phyloP scores from a whole-genome alignment of 2,329 filamentous ascomycete species.

The Phyllosticta paracitricarpa region DNA sequence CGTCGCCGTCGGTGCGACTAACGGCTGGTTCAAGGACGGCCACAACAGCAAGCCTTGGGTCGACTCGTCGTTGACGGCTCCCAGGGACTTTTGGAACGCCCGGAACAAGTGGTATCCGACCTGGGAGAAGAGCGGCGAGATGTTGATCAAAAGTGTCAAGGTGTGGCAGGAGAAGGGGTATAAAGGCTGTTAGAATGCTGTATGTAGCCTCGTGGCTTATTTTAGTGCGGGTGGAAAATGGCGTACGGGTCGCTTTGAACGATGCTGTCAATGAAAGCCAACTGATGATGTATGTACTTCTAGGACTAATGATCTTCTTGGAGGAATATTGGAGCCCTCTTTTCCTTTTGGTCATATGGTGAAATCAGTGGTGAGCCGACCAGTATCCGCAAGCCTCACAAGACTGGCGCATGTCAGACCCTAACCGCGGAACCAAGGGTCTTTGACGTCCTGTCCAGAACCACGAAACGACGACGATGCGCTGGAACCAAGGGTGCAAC shows the following conservation, averaged over 20 bases:
- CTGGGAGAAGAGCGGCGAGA: constrained; percentile 53
- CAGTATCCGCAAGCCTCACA: neutral
- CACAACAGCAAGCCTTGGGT: constrained; percentile 68
- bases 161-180: constrained; percentile 41
- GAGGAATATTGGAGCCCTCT: neutral
- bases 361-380: too few relatives aligned
- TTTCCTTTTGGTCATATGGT: too few relatives aligned
- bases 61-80: constrained; percentile 55
- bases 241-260: neutral
- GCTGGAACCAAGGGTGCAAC: neutral
- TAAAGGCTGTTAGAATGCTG: constrained; percentile 30
- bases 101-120: constrained; percentile 57
- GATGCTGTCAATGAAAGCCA: neutral
- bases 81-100: constrained; percentile 67
- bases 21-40: constrained; percentile 75
- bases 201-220: neutral
- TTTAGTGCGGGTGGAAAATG: neutral
- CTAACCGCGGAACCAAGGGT: neutral
- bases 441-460: neutral
- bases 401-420: neutral
- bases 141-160: constrained; percentile 60
- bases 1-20: constrained; percentile 65
- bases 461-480: neutral
- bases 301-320: neutral
- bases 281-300: neutral